phyloP scores from a whole-genome alignment of 2,329 filamentous ascomycete genomes.

The Tothia fuscella region DNA sequence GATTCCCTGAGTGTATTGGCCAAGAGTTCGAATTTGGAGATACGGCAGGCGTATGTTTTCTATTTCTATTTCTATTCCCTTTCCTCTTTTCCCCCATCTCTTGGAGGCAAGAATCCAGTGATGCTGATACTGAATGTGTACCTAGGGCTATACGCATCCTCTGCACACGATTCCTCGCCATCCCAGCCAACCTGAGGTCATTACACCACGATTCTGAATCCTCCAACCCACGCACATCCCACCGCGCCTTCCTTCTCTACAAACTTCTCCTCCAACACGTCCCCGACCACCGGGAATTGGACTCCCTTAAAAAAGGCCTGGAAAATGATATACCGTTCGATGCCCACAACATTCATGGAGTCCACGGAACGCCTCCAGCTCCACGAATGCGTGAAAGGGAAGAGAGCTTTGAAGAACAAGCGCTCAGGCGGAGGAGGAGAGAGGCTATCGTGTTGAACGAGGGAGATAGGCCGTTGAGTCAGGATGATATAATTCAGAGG shows the following conservation, averaged over 20 bases:
- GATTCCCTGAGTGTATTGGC: conserved; percentile 29
- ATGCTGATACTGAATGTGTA: conserved; percentile 1
- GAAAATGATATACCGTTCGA: too few relatives aligned
- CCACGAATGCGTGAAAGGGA: conserved; percentile 25
- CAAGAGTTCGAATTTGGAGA: conserved; percentile 30
- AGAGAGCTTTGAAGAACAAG: conserved; percentile 54
- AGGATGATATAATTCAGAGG: conserved; percentile 65
- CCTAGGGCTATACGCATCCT: conserved; percentile 23
- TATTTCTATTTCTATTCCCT: conserved; percentile 9
- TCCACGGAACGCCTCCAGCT: background rate
- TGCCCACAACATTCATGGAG: conserved; percentile 18
- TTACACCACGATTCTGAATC: conserved; percentile 9
- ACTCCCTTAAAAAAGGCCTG: background rate
- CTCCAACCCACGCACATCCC: conserved; percentile 14
- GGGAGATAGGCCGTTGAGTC: conserved; percentile 60
- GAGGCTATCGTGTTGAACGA: conserved; percentile 90
- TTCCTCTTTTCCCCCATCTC: too few relatives aligned
- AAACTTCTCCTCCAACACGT: conserved; percentile 15
- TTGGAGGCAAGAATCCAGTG: too few relatives aligned
- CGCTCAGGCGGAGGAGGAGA: conserved; percentile 60
- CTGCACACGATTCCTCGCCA: conserved; percentile 23
- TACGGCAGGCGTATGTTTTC: conserved; percentile 24
- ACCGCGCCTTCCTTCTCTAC: conserved; percentile 19
- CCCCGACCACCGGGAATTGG: background rate
- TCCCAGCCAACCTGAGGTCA: conserved; percentile 15